Conservation (phyloP, 2,329 filamentous ascomycete species). For the Camillea tinctor region DNA sequence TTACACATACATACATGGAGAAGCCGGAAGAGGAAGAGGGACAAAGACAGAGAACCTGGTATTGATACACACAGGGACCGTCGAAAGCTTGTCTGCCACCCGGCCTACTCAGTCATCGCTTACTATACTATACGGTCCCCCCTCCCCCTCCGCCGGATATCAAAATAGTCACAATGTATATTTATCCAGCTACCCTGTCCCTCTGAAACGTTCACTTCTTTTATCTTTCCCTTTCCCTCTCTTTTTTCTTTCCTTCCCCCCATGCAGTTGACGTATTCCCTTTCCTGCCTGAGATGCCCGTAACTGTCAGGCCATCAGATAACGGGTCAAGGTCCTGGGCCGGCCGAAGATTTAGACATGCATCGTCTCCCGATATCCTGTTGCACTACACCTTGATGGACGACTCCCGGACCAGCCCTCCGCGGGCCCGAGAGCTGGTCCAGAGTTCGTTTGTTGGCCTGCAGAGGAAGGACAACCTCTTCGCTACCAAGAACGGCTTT, state of each 20-base stretch:
- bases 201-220: not conserved
- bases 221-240: not conserved
- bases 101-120: not conserved
- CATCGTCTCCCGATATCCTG: constrained; percentile 20
- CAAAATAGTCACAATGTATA: not conserved
- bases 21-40: no score
- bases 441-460: constrained; percentile 21
- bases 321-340: constrained; percentile 22
- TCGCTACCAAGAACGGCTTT: constrained; percentile 32
- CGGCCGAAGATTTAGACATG: constrained; percentile 20
- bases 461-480: constrained; percentile 19
- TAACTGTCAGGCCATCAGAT: constrained; percentile 24
- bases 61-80: not conserved
- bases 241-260: not conserved
- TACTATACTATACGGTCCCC: not conserved
- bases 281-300: constrained; percentile 23
- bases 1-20: no score
- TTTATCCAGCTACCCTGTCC: not conserved
- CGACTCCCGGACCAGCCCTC: constrained; percentile 21
- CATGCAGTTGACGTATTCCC: constrained; percentile 8
- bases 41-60: no score
- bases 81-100: not conserved
- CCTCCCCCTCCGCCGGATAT: not conserved
- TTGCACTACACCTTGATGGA: constrained; percentile 23
- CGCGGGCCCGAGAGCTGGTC: constrained; percentile 19